These are phyloP conservation scores for Asterophora lycoperdoides DNA, from an alignment of 768 basidiomycete species.

Conservation along the genomic window DNA sequence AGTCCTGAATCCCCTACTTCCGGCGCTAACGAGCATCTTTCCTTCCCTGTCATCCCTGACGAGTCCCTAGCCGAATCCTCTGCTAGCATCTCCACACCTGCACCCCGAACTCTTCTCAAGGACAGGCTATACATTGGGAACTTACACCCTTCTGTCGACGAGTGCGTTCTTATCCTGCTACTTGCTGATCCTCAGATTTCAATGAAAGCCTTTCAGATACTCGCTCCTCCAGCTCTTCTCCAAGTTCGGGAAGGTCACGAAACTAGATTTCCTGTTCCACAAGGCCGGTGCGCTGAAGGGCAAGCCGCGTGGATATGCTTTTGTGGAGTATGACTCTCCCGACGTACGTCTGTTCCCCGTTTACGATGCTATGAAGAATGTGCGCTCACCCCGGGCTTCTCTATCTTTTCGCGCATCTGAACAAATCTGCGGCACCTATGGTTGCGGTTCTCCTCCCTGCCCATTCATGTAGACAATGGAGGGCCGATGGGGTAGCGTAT, in stretches of 20 bases:
- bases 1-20: neutral
- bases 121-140: constrained; percentile 91
- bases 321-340: constrained; percentile 77
- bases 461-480: no score
- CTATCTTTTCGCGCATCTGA: constrained; percentile 17
- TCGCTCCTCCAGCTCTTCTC: constrained; percentile 85
- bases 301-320: constrained; percentile 93
- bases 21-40: constrained; percentile 15
- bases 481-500: no score
- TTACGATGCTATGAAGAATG: constrained; percentile 1
- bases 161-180: constrained; percentile 43
- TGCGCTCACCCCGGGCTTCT: constrained; percentile 49
- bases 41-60: constrained; percentile 18
- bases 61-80: constrained; percentile 19
- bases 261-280: constrained; percentile 94
- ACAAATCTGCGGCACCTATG: constrained; percentile 2
- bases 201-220: constrained; percentile 48
- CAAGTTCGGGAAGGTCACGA: constrained; percentile 88
- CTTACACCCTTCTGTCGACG: constrained; percentile 80
- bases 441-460: neutral
- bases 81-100: constrained; percentile 5
- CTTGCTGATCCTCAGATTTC: neutral
- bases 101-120: constrained; percentile 40
- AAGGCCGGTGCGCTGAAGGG: constrained; percentile 86
- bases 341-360: constrained; percentile 56